phyloP scores from a whole-genome alignment of 2,329 filamentous ascomycete species.

The Cytospora schulzeri region DNA sequence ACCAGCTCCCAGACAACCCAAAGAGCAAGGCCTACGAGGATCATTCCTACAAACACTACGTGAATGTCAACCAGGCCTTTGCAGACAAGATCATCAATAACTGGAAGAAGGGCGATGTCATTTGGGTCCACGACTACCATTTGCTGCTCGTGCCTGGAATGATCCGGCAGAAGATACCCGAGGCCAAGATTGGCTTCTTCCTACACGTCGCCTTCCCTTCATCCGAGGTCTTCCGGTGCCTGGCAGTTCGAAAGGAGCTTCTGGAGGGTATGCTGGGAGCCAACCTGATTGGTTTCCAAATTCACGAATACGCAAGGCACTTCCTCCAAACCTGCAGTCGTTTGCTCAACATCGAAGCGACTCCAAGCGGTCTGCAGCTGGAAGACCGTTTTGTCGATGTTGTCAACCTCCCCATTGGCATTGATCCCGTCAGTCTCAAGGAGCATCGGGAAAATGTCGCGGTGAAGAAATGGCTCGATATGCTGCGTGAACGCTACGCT shows the following conservation, averaged over 20 bases:
- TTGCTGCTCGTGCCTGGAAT: conserved; percentile 85
- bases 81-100: conserved; percentile 86
- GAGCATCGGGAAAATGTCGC: conserved; percentile 70
- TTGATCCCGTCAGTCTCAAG: conserved; percentile 78
- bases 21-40: conserved; percentile 98
- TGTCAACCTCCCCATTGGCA: conserved; percentile 82
- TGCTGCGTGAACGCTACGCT: conserved; percentile 80
- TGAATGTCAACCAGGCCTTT: conserved; percentile 89
- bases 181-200: conserved; percentile 96
- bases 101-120: conserved; percentile 89
- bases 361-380: conserved; percentile 82
- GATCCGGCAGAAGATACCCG: conserved; percentile 85
- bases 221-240: conserved; percentile 91
- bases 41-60: conserved; percentile 94
- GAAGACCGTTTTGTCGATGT: conserved; percentile 95
- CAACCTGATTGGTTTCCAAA: conserved; percentile 92
- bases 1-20: conserved; percentile 95
- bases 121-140: conserved; percentile 97
- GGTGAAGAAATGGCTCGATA: conserved; percentile 76
- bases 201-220: conserved; percentile 94
- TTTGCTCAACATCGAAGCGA: conserved; percentile 86
- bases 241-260: conserved; percentile 83
- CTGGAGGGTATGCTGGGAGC: conserved; percentile 91
- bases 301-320: conserved; percentile 88
- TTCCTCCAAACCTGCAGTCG: conserved; percentile 96